Evolutionary conservation across 805 yeast species (phyloP), one percentile per base, ranked within the genome.

Genomic region (Starmera caribaea): DNA sequence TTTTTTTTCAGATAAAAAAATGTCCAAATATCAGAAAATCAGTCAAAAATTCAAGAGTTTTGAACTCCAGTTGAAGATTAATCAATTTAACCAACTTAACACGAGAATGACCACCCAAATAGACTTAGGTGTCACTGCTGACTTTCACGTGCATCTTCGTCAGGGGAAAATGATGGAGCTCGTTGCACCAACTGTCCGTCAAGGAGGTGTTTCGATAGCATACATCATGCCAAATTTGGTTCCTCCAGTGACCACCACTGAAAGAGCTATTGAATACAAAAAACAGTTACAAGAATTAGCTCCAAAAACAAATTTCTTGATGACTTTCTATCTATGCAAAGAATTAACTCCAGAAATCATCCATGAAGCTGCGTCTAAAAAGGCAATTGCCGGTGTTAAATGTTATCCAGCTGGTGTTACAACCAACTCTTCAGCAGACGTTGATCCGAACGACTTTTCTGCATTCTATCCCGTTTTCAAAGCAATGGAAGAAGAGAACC

Each of bases 341-440:
- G 83, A 77, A 1, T 66, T 92, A 46, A 86, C 96, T 1, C 97
- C 97, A 0, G 94, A 85, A 47, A 66, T 87, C 32, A 80, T 92
- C 41, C 77, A 74, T 40, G 73, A 76, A 45, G 97, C 97, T 30
- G 94, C 89, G 8, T 56, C 68, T 40, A 53, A 62, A 14, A 79
- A 79, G 2, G 78, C 76, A 31, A 78, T 90, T 40, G 69, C 78
- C 27, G 99, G 99, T 41, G 86, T 92, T 49, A 92, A 92, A 61
- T 88, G 96, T 58, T 92, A 92, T 59, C 99, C 99, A 33, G 97
- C 97, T 2, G 99, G 99, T 35, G 99, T 92, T 28, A 92, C 99
- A n/a, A 92, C 99, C 32, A 92, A 92, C 65, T 87, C 96, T 9
- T 62, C 74, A 37, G 84, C 81, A 3, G 98, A 98, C 38, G 96